These are phyloP conservation scores for Kazachstania sp. DNA, from an alignment of 1,139 yeast species.

Conservation along the genomic window DNA sequence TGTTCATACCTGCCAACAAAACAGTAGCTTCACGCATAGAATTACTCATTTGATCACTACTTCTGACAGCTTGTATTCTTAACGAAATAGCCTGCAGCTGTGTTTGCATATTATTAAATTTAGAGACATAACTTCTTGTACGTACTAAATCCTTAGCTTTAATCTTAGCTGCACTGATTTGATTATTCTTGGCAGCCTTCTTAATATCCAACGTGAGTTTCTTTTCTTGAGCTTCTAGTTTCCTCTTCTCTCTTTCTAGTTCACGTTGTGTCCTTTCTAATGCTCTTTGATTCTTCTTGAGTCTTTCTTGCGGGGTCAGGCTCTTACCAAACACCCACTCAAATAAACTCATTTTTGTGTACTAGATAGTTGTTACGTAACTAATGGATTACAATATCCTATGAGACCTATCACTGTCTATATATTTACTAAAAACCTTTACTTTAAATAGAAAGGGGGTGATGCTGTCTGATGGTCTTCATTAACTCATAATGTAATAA, in stretches of 20 bases:
- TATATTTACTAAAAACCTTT: no score
- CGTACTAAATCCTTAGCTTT: slow-evolving; percentile 93
- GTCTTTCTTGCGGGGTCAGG: slow-evolving; percentile 87
- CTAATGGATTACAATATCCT: no score
- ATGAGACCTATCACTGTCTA: no score
- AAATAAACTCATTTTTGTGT: slow-evolving; percentile 46
- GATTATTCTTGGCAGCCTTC: slow-evolving; percentile 84
- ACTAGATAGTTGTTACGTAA: background rate
- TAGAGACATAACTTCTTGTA: slow-evolving; percentile 70
- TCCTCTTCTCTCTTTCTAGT: slow-evolving; percentile 73
- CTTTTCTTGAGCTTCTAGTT: slow-evolving; percentile 87
- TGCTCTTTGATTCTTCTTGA: slow-evolving; percentile 91
- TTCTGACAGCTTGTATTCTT: slow-evolving; percentile 82
- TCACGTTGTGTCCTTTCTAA: slow-evolving; percentile 92
- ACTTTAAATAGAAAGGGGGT: no score
- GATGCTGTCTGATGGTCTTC: no score
- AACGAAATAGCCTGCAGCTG: slow-evolving; percentile 90
- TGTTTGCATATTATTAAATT: slow-evolving; percentile 89
- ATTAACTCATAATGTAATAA: no score
- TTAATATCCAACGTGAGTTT: slow-evolving; percentile 77
- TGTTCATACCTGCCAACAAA: slow-evolving; percentile 76
- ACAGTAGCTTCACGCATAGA: slow-evolving; percentile 96
- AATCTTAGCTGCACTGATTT: slow-evolving; percentile 79
- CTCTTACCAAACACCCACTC: slow-evolving; percentile 96
- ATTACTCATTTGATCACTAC: slow-evolving; percentile 91